A percentile compares a stretch with the other conserved stretches of the same genome.
Evolutionary conservation across 371 early-diverging fungal genomes (phyloP).

Genomic region (Coemansia sp.): DNA sequence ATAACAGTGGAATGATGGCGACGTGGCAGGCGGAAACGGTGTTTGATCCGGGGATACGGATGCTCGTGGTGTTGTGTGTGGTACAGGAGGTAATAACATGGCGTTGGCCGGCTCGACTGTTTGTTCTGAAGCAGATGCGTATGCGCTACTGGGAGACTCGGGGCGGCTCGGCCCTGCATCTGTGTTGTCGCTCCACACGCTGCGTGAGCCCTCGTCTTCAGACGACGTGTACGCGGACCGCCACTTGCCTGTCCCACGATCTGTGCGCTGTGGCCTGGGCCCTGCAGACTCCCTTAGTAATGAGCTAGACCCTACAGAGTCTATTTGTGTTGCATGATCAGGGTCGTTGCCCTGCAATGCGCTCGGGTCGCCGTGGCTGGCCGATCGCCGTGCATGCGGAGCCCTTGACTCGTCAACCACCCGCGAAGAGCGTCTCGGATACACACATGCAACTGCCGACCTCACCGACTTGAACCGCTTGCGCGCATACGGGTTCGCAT

Average conservation of each 20-base stretch:
- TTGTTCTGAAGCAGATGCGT: neutral
- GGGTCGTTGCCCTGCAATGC: neutral
- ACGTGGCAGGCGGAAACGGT: constrained; percentile 31
- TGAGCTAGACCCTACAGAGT: neutral
- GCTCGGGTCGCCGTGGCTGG: constrained; percentile 26
- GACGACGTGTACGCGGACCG: neutral
- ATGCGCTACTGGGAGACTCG: neutral
- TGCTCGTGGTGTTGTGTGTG: constrained; percentile 34
- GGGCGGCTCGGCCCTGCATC: neutral
- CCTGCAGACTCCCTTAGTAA: neutral
- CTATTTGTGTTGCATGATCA: no score
- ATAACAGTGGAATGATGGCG: constrained; percentile 18
- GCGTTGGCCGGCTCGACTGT: neutral
- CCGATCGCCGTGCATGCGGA: constrained; percentile 30
- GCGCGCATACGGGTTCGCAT: constrained; percentile 38
- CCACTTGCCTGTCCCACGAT: neutral
- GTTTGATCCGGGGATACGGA: constrained; percentile 36
- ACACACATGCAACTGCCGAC: constrained; percentile 36
- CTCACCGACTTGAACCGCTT: constrained; percentile 39
- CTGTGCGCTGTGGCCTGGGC: neutral
- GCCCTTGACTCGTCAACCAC: constrained; percentile 2
- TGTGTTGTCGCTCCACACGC: neutral
- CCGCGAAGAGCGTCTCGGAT: constrained; percentile 16
- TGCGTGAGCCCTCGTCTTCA: neutral
- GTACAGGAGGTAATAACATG: constrained; percentile 19